These are phyloP conservation scores for Helianthus tuberosus DNA, from an alignment of 129 eudicot species.

Conservation along the genomic window DNA sequence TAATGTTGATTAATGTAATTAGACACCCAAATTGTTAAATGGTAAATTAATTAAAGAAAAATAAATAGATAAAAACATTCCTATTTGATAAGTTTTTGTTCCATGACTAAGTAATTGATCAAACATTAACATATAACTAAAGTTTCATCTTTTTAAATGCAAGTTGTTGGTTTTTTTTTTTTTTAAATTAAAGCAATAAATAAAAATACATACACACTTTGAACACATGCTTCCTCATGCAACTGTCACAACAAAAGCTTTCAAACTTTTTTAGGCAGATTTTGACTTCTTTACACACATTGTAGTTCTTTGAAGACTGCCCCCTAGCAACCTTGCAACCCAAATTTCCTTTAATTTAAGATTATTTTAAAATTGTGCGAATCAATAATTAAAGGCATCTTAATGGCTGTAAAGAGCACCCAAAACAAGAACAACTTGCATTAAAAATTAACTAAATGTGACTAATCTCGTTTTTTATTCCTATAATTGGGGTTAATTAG, in stretches of 20 bases:
- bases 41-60: too few relatives aligned
- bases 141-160: neutral
- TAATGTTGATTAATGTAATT: too few relatives aligned
- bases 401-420: slow-evolving; percentile 44
- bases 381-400: slow-evolving; percentile 49
- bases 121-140: neutral
- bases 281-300: slow-evolving; percentile 44
- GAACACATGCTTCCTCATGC: slow-evolving; percentile 25
- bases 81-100: too few relatives aligned
- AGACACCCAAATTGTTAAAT: too few relatives aligned
- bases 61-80: too few relatives aligned
- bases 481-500: slow-evolving; percentile 35
- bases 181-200: neutral
- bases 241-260: slow-evolving; percentile 37
- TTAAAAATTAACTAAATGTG: slow-evolving; percentile 16
- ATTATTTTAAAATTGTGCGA: slow-evolving; percentile 3
- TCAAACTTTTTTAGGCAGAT: slow-evolving; percentile 45
- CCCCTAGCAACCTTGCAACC: slow-evolving; percentile 46
- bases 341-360: slow-evolving; percentile 18
- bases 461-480: slow-evolving; percentile 26
- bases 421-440: slow-evolving; percentile 40
- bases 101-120: neutral
- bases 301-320: slow-evolving; percentile 43
- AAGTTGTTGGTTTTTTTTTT: neutral
- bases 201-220: slow-evolving; percentile 22